phyloP scores from a whole-genome alignment of 805 yeast genomes.

The Isabelozyma rhagii region DNA sequence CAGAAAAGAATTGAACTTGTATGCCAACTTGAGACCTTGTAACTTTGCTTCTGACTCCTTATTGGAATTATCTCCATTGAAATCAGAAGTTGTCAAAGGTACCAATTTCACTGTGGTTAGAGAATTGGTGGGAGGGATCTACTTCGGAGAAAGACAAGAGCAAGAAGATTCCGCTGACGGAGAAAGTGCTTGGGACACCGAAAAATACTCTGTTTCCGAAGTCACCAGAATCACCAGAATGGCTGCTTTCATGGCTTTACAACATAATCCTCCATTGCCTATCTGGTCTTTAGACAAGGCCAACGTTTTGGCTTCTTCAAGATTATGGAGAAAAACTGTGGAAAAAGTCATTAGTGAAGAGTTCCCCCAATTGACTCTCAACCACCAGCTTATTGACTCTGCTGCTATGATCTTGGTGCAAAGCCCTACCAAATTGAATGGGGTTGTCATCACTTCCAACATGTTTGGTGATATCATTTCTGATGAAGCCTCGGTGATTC shows the following conservation, averaged over 20 bases:
- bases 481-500: constrained; percentile 97
- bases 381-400: constrained; percentile 96
- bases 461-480: constrained; percentile 98
- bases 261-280: constrained; percentile 89
- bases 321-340: constrained; percentile 95
- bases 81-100: constrained; percentile 79
- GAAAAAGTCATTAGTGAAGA: constrained; percentile 80
- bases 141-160: constrained; percentile 93
- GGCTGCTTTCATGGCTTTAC: constrained; percentile 97
- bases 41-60: constrained; percentile 84
- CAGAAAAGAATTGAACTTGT: constrained; percentile 88
- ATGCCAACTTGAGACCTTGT: constrained; percentile 97
- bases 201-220: constrained; percentile 85
- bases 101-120: constrained; percentile 92
- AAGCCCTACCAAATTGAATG: constrained; percentile 87
- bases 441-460: constrained; percentile 87
- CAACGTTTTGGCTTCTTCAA: constrained; percentile 91
- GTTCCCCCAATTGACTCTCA: constrained; percentile 82
- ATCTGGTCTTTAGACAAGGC: constrained; percentile 97
- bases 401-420: constrained; percentile 98
- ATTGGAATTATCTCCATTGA: constrained; percentile 83
- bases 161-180: constrained; percentile 65
- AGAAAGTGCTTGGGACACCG: constrained; percentile 91
- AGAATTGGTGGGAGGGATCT: constrained; percentile 97
- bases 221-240: constrained; percentile 94